Evolutionary conservation across 257 asterid genomes (phyloP).

Genomic region (Apocynum venetum): DNA sequence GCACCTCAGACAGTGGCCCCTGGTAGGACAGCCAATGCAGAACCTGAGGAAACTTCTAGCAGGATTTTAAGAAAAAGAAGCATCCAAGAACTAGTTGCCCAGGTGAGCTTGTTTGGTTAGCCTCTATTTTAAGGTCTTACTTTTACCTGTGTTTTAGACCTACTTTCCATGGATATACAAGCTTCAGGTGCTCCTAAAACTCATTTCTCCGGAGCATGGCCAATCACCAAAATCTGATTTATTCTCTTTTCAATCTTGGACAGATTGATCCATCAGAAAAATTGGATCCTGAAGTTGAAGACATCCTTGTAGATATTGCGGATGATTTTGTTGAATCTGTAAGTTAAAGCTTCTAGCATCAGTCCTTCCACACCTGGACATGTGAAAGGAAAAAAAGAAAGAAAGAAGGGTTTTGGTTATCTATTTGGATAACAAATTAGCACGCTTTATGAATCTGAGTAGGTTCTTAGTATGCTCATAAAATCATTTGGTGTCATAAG

Average conservation of each 20-base stretch:
- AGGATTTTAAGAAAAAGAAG: conserved; percentile 74
- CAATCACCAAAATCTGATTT: conserved; percentile 15
- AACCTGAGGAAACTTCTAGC: conserved; percentile 53
- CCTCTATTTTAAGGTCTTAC: neutral
- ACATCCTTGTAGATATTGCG: conserved; percentile 75
- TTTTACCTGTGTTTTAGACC: neutral
- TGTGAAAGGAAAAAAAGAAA: neutral
- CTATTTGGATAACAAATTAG: neutral
- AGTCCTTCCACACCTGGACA: neutral
- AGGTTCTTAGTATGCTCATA: neutral
- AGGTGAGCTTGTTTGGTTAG: conserved; percentile 34
- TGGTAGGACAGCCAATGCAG: conserved; percentile 39
- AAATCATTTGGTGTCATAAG: neutral
- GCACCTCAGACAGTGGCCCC: conserved; percentile 34
- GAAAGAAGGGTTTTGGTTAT: neutral
- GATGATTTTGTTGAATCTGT: conserved; percentile 97
- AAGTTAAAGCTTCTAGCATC: conserved; percentile 32
- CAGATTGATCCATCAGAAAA: conserved; percentile 91
- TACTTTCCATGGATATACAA: neutral
- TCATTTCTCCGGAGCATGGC: neutral
- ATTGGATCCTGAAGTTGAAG: conserved; percentile 82
- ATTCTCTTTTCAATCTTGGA: conserved; percentile 16
- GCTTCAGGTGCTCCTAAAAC: neutral
- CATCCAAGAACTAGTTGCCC: conserved; percentile 72
- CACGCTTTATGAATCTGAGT: neutral